Conservation (phyloP, 2,329 filamentous ascomycete genomes). For the Xylariales sp. region DNA sequence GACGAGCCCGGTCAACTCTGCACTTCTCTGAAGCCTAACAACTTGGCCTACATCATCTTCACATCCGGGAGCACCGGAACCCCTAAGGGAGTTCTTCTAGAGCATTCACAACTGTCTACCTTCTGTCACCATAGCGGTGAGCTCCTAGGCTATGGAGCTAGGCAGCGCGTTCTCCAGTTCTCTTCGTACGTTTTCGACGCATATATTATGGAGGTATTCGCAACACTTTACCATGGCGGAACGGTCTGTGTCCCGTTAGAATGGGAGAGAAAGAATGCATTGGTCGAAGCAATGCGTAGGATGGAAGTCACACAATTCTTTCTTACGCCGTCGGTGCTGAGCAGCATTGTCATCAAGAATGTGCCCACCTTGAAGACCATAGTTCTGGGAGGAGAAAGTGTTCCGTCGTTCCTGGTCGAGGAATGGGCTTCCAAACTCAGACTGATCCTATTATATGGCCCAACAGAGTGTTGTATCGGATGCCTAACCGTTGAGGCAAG, state of each 20-base stretch:
- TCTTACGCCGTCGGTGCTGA: not conserved
- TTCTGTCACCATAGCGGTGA: slow-evolving; percentile 26
- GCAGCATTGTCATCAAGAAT: not conserved
- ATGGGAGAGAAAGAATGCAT: not conserved
- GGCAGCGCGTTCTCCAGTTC: not conserved
- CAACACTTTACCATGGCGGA: not conserved
- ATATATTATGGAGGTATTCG: not conserved
- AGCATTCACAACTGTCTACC: slow-evolving; percentile 72
- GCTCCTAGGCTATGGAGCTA: not conserved
- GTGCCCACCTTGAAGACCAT: not conserved
- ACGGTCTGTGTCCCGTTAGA: not conserved
- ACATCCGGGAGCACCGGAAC: slow-evolving; percentile 78
- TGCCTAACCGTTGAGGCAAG: not conserved
- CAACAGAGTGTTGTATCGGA: not conserved
- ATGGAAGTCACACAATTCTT: not conserved
- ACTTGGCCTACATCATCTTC: slow-evolving; percentile 73
- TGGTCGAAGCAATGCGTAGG: not conserved
- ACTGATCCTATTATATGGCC: not conserved
- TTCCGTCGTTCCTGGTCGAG: not conserved
- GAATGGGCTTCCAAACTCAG: not conserved
- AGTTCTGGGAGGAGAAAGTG: not conserved
- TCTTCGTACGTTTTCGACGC: not conserved
- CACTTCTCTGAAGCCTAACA: slow-evolving; percentile 31
- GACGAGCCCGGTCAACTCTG: not conserved
- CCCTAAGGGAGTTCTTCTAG: slow-evolving; percentile 75